A percentile compares a stretch with the other conserved stretches of the same genome.
These are phyloP conservation scores for Obelidium mucronatum DNA, from an alignment of 192 early-diverging fungal genomes.

Conservation along the genomic window DNA sequence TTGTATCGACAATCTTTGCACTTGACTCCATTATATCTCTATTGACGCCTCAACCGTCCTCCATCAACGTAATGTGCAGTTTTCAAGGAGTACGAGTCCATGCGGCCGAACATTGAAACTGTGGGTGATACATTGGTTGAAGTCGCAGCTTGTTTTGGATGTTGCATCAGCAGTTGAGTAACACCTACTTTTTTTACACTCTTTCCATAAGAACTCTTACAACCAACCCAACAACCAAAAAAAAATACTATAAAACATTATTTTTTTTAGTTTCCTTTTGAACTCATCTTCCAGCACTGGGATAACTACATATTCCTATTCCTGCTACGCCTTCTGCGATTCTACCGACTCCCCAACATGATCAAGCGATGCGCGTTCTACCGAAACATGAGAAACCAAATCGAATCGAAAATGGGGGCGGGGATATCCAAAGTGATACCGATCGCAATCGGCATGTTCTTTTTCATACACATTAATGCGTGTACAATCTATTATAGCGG, in stretches of 20 bases:
- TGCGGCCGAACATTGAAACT: neutral
- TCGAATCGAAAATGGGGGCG: slow-evolving; percentile 6
- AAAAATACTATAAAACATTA: too few species aligned
- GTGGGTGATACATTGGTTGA: neutral
- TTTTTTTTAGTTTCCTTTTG: neutral
- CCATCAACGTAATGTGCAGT: slow-evolving; percentile 9
- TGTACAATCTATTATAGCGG: slow-evolving; percentile 15
- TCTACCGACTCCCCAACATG: slow-evolving; percentile 1
- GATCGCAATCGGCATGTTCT: slow-evolving; percentile 1
- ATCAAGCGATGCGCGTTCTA: slow-evolving; percentile 19
- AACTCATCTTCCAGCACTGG: neutral
- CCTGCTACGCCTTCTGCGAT: neutral
- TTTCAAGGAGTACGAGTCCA: slow-evolving; percentile 16
- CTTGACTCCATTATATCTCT: slow-evolving; percentile 11
- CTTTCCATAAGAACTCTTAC: too few species aligned
- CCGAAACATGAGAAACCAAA: neutral
- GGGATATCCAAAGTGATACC: slow-evolving; percentile 21
- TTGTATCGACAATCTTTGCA: neutral
- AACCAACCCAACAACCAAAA: too few species aligned
- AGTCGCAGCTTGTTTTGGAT: neutral
- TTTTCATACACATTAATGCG: slow-evolving; percentile 20
- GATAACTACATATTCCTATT: slow-evolving; percentile 19
- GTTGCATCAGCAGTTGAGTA: neutral
- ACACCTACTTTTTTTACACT: too few species aligned
- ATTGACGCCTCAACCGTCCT: neutral